phyloP scores from a whole-genome alignment of 306 rosid species.

The Cyclanthera cordifolia region DNA sequence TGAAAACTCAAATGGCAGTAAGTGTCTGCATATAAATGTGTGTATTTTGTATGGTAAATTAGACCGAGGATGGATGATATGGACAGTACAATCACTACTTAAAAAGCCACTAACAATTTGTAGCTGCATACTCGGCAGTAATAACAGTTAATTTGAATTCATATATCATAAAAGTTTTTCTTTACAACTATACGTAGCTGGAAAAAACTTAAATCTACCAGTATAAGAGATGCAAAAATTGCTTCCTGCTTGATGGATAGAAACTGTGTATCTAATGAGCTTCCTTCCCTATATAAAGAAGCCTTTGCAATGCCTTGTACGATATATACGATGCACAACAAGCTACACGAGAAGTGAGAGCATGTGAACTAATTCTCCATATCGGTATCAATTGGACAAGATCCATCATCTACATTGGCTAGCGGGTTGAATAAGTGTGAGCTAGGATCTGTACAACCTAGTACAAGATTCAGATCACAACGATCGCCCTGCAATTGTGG shows the following conservation, averaged over 20 bases:
- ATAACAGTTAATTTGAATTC: not conserved
- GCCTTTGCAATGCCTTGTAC: not conserved
- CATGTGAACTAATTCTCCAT: constrained; percentile 24
- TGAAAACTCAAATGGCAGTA: not conserved
- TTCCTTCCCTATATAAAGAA: not conserved
- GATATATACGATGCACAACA: not conserved
- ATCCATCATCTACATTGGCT: constrained; percentile 85
- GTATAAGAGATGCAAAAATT: not conserved
- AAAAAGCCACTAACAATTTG: not conserved
- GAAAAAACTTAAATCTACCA: not conserved
- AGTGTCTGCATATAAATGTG: too few relatives aligned
- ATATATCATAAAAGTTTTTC: not conserved
- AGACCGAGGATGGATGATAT: not conserved
- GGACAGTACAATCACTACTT: not conserved
- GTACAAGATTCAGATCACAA: constrained; percentile 51
- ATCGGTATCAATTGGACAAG: constrained; percentile 49
- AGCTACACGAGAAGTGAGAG: not conserved
- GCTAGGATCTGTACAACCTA: constrained; percentile 78
- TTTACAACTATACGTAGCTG: not conserved
- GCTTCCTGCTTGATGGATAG: not conserved
- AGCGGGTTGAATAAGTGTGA: constrained; percentile 49
- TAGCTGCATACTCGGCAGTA: not conserved
- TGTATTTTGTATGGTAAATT: not conserved
- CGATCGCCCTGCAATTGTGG: constrained; percentile 74
- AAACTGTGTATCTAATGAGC: not conserved